These are phyloP conservation scores for Mycothermus thermophilus DNA, from an alignment of 495 filamentous ascomycete species.

Conservation along the genomic window DNA sequence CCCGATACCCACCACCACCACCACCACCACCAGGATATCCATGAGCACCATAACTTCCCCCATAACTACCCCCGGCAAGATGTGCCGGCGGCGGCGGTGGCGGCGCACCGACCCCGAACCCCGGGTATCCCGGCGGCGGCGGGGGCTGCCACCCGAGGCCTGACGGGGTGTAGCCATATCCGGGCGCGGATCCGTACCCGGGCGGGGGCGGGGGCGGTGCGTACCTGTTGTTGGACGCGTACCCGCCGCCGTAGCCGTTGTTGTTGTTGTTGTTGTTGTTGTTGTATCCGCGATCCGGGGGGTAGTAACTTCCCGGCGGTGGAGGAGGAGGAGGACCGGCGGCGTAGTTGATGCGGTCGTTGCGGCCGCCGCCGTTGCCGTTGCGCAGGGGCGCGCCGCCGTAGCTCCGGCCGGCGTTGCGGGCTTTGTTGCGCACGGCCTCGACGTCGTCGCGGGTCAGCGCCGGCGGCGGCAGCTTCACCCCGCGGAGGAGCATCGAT, in stretches of 20 bases:
- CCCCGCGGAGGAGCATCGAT: conserved; percentile 82
- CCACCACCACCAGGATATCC: no score
- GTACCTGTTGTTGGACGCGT: conserved; percentile 3
- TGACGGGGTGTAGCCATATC: no score
- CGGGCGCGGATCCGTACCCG: conserved; percentile 5
- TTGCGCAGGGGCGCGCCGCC: conserved; percentile 28
- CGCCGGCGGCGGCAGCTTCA: conserved; percentile 53
- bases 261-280: conserved; percentile 12
- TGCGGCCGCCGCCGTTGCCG: conserved; percentile 17
- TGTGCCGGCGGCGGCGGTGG: conserved; percentile 6
- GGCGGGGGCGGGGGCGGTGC: conserved; percentile 6
- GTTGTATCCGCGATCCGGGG: conserved; percentile 9
- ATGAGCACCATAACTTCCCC: conserved; percentile 1
- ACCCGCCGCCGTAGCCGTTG: conserved; percentile 14
- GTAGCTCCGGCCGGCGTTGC: conserved; percentile 42
- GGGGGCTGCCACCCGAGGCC: background rate
- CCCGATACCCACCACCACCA: conserved; percentile 2
- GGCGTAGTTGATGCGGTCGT: conserved; percentile 29
- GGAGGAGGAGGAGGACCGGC: conserved; percentile 10
- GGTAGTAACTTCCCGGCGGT: conserved; percentile 9
- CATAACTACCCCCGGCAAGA: background rate
- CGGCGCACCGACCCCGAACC: conserved; percentile 4
- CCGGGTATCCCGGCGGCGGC: no score
- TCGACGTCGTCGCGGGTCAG: conserved; percentile 63
- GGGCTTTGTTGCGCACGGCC: conserved; percentile 44